Conservation (phyloP, 1,284 basidiomycete species). For the Puccinia polysora region DNA sequence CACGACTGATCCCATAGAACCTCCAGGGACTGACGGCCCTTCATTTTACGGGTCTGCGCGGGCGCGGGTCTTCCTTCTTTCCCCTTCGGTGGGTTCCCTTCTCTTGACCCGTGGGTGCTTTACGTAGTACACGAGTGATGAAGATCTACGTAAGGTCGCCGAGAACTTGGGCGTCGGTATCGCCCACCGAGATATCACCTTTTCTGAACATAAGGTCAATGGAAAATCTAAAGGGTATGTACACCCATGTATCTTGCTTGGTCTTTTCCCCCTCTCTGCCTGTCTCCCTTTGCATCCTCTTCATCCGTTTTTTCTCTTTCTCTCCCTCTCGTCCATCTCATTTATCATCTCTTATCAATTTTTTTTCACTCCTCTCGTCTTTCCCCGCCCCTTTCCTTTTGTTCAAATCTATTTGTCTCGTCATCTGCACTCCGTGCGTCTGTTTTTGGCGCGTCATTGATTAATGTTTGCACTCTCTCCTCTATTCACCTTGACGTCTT, state of each 20-base stretch:
- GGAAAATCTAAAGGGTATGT: constrained; percentile 75
- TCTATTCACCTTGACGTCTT: too few relatives aligned
- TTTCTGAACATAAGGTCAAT: constrained; percentile 98
- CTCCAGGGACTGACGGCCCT: background rate
- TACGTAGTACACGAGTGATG: constrained; percentile 80
- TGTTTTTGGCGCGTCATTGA: too few relatives aligned
- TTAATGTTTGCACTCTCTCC: too few relatives aligned
- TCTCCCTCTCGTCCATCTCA: too few relatives aligned
- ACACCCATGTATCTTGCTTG: background rate
- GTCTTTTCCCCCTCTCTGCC: background rate
- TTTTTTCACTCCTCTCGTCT: background rate
- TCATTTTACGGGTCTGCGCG: background rate
- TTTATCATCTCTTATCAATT: too few relatives aligned
- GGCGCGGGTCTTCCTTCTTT: background rate
- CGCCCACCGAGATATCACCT: constrained; percentile 80
- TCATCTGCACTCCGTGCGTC: background rate
- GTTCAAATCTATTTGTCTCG: background rate
- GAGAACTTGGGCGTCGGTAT: constrained; percentile 67
- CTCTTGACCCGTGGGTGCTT: background rate
- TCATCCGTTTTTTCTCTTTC: background rate
- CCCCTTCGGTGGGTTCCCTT: background rate
- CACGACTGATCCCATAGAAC: background rate
- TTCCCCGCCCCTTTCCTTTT: background rate
- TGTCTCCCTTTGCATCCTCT: background rate
- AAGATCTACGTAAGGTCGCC: constrained; percentile 76